Percentiles rank a stretch among this genome's conserved stretches.
These are phyloP conservation scores for Phytopythium vexans DNA, from an alignment of 352 stramenopile species.

Conservation along the genomic window DNA sequence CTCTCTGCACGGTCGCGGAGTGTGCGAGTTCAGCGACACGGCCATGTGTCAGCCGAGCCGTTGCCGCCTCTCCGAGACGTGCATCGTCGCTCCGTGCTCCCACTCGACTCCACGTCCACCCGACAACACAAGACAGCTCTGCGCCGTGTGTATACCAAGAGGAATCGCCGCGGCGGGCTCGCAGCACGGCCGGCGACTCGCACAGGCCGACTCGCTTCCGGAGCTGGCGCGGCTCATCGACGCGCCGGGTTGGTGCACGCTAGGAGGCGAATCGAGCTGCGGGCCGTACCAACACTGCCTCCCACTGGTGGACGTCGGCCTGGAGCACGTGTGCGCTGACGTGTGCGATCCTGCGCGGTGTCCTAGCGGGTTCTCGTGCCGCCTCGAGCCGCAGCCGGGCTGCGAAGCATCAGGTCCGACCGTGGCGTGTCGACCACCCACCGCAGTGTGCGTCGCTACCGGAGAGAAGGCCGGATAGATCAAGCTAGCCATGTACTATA, in stretches of 20 bases:
- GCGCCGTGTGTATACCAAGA: no score
- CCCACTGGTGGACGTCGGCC: background rate
- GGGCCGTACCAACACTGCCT: background rate
- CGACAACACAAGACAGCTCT: no score
- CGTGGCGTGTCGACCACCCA: background rate
- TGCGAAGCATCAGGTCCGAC: background rate
- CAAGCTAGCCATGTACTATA: background rate
- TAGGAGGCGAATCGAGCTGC: conserved; percentile 3
- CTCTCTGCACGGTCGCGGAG: no score
- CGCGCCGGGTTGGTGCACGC: background rate
- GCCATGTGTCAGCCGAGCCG: no score
- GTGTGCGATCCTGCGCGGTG: conserved; percentile 1
- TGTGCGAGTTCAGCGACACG: no score
- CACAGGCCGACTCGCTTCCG: no score
- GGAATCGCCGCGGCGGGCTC: no score
- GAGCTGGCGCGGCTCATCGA: background rate
- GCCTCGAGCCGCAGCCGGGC: background rate
- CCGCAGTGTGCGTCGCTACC: background rate
- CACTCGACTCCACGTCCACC: no score
- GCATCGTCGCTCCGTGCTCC: no score
- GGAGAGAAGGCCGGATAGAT: background rate
- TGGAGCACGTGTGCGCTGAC: conserved; percentile 2
- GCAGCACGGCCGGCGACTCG: no score
- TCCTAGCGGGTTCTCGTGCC: background rate
- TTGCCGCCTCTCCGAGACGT: no score